Evolutionary conservation across 1,139 yeast species (phyloP), one percentile per base, ranked within the genome.

Genomic region (Blastobotrys ciferrii): DNA sequence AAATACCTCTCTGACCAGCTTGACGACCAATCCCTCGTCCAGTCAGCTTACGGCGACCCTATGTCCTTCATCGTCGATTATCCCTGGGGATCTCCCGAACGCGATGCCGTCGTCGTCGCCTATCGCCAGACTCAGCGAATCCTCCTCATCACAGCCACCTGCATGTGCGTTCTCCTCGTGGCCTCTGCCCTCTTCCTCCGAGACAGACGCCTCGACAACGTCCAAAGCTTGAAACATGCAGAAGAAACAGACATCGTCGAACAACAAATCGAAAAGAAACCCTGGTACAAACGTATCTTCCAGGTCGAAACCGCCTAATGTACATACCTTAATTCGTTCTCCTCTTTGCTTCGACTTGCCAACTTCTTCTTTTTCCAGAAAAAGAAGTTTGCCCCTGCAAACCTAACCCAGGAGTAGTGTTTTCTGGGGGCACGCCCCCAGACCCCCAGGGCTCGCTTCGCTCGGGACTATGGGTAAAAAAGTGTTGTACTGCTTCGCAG

Each of bases 51-150:
- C 17, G 42, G 42, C 25, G 36, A 36, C 12, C 47, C 47, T n/a
- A 14, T 44, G 17, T 12, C 28, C 4, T 44, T 44, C 17, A 17
- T 20, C 17, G 19, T 12, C 4, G 11, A 28, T 11, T 44, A 44
- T 30, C 7, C 36, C 3, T 44, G 47, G 47, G 47, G 43, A 7
- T 13, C 39, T 3, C 47, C 47, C 9, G 47, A 44, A 23, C 23
- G 47, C 2, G 43, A 37, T 2, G 30, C 13, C 2, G 35, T 44
- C 4, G 47, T 44, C 9, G 43, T 2, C 3, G 6, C 47, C 4
- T 44, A 44, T 19, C 23, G 37, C 28, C 23, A 25, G 15, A 35
- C 36, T 7, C 42, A 44, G 18, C 23, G 37, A 28, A 18, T 44
- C 14, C 30, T 44, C 28, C 33, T 38, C 7, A 38, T 44, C 19